These are phyloP conservation scores for Dictyophora rubrovolvata DNA, from an alignment of 768 basidiomycete species.

Conservation along the genomic window DNA sequence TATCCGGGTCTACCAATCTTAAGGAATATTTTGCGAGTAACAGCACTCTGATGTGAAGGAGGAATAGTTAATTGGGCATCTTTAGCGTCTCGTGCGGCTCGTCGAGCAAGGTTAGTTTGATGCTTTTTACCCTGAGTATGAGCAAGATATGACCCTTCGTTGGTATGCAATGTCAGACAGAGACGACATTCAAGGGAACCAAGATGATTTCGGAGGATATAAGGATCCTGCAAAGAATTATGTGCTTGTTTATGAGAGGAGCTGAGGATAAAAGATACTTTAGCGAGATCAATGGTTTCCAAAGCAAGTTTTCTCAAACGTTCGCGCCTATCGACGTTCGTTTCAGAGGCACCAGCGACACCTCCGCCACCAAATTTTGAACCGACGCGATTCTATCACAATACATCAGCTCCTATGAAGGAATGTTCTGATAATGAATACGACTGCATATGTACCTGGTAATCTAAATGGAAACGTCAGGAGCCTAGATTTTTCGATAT, in stretches of 20 bases:
- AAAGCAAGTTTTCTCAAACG: slow-evolving; percentile 89
- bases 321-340: slow-evolving; percentile 91
- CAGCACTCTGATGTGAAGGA: slow-evolving; percentile 54
- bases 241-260: background rate
- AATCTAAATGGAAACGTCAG: background rate
- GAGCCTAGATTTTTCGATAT: background rate
- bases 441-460: background rate
- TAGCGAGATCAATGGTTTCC: slow-evolving; percentile 96
- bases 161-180: slow-evolving; percentile 96
- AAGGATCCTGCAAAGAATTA: slow-evolving; percentile 65
- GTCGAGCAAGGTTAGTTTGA: slow-evolving; percentile 93
- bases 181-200: slow-evolving; percentile 97
- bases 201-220: slow-evolving; percentile 96
- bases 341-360: slow-evolving; percentile 90
- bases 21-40: slow-evolving; percentile 90
- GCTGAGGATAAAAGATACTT: slow-evolving; percentile 38
- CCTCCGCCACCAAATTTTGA: slow-evolving; percentile 95
- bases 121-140: slow-evolving; percentile 99
- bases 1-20: slow-evolving; percentile 96
- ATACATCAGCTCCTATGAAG: background rate
- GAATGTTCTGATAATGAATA: background rate
- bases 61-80: slow-evolving; percentile 87
- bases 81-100: slow-evolving; percentile 95
- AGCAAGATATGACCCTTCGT: slow-evolving; percentile 97
- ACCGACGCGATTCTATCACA: slow-evolving; percentile 79